Percentiles rank a stretch among this genome's conserved stretches.
These are phyloP conservation scores for Xylaria curta DNA, from an alignment of 495 filamentous ascomycete genomes.

Conservation along the genomic window DNA sequence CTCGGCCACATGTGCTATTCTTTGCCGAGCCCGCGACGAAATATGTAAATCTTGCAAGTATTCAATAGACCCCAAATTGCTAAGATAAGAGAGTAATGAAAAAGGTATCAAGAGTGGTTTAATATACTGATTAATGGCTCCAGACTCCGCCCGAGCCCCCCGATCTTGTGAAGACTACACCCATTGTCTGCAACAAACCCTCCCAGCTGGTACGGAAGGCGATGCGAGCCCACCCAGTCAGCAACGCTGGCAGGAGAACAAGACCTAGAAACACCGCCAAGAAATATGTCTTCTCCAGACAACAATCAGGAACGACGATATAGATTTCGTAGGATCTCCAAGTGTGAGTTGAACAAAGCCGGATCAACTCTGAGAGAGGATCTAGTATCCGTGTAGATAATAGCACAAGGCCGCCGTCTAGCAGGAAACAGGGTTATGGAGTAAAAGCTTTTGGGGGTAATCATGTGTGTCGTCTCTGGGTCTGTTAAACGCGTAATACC, in stretches of 20 bases:
- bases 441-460: slow-evolving; percentile 34
- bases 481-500: slow-evolving; percentile 34
- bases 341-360: slow-evolving; percentile 4
- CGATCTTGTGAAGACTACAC: slow-evolving; percentile 7
- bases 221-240: not conserved
- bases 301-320: slow-evolving; percentile 14
- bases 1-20: slow-evolving; percentile 12
- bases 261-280: slow-evolving; percentile 5
- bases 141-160: slow-evolving; percentile 21
- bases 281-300: slow-evolving; percentile 6
- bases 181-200: slow-evolving; percentile 12
- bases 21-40: slow-evolving; percentile 15
- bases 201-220: not conserved
- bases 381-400: slow-evolving; percentile 4
- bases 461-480: slow-evolving; percentile 40
- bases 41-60: slow-evolving; percentile 13
- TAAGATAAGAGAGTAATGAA: slow-evolving; percentile 18
- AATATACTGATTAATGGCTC: slow-evolving; percentile 30
- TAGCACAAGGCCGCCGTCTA: slow-evolving; percentile 33
- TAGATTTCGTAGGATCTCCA: slow-evolving; percentile 7
- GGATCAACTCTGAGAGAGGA: not conserved
- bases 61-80: not conserved
- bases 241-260: not conserved
- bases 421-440: slow-evolving; percentile 25
- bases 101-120: slow-evolving; percentile 25